phyloP scores from a whole-genome alignment of 768 basidiomycete species.

The Boletus bicolor region DNA sequence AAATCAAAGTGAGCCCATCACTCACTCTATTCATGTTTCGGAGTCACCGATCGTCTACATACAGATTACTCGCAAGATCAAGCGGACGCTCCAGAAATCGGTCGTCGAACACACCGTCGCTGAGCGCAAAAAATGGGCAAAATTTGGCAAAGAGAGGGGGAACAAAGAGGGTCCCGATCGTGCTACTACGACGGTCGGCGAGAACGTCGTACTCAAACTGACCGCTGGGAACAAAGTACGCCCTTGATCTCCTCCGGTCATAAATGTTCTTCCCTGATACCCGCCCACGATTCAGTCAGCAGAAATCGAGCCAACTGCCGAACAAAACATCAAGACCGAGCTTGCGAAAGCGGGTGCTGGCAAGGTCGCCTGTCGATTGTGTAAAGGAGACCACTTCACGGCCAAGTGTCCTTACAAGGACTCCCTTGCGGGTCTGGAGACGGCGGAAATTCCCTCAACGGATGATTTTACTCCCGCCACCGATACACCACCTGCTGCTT shows the following conservation, averaged over 20 bases:
- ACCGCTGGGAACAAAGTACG: conserved; percentile 59
- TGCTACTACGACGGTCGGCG: conserved; percentile 90
- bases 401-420: conserved; percentile 99
- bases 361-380: conserved; percentile 88
- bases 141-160: conserved; percentile 90
- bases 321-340: conserved; percentile 62
- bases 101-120: conserved; percentile 94
- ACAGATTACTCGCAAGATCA: conserved; percentile 83
- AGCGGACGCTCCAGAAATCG: conserved; percentile 83
- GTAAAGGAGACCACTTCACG: conserved; percentile 97
- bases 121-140: conserved; percentile 88
- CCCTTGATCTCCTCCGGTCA: neutral
- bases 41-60: neutral
- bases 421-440: conserved; percentile 75
- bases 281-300: conserved; percentile 37
- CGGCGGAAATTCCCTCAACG: conserved; percentile 40
- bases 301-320: conserved; percentile 66
- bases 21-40: neutral
- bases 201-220: conserved; percentile 63
- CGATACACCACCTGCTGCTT: conserved; percentile 27
- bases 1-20: conserved; percentile 68
- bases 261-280: neutral
- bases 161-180: conserved; percentile 86
- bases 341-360: conserved; percentile 75
- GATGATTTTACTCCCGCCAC: conserved; percentile 37